Evolutionary conservation across 768 basidiomycete species (phyloP), one percentile per base, ranked within the genome.

Genomic region (Tylopilus felleus): DNA sequence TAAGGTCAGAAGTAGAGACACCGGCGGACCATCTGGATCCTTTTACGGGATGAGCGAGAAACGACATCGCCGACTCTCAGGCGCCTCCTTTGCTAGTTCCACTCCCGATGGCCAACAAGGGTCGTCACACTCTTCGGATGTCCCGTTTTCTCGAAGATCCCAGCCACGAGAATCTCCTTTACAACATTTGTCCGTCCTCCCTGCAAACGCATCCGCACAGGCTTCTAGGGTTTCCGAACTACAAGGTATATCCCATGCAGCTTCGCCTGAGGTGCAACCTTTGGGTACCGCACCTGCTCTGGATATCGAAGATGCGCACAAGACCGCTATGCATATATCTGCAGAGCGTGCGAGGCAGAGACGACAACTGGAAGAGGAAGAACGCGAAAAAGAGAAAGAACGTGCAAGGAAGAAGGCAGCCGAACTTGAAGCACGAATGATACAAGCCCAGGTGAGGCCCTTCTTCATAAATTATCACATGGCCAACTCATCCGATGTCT

Each of bases 321-420:
- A 88, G 66, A 82, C 84, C 43, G 73, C 85, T 17, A 93, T 94
- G 93, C 91, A 92, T 55, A 80, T 71, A 51, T 89, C 89, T 7
- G 93, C 93, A 2, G 91, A 90, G 57, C 80, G 91, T 38, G 93
- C 93, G 7, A 86, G 83, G 63, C 80, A 86, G 57, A 77, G 93
- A 50, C 75, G 90, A 44, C 85, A 90, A 62, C 80, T 87, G 47
- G 93, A 94, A 60, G 93, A 95, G 65, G 86, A 84, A 56, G 86
- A 89, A 60, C 79, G 92, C 16, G 85, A 90, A 65, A 85, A 81
- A 44, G 86, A 87, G 68, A 82, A 82, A 60, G 91, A 93, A 61
- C 77, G 93, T 16, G 93, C 93, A 14, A 77, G 81, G 56, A 80
- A 74, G 71, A 96, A 94, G 69, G 92, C 90, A 25, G 80, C 77